Percentiles rank a stretch among this genome's conserved stretches.
phyloP scores from a whole-genome alignment of 2,329 filamentous ascomycete genomes.

The Aspergillus novofumigatus region DNA sequence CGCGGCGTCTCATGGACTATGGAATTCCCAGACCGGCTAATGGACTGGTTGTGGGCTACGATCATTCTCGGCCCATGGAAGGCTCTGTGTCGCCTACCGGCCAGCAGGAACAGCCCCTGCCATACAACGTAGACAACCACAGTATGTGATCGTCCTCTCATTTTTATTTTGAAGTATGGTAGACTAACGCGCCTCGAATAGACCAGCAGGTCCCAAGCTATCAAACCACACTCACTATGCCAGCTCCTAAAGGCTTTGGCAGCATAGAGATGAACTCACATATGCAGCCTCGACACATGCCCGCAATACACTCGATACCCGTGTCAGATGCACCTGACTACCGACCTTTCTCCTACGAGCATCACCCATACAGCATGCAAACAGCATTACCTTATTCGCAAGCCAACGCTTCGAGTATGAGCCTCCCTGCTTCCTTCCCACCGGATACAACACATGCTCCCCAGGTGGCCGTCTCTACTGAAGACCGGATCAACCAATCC shows the following conservation, averaged over 20 bases:
- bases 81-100: conserved; percentile 33
- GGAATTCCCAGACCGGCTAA: conserved; percentile 20
- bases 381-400: conserved; percentile 29
- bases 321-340: conserved; percentile 34
- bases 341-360: conserved; percentile 28
- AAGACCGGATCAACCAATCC: conserved; percentile 22
- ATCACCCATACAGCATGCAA: conserved; percentile 24
- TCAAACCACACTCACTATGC: conserved; percentile 24
- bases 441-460: conserved; percentile 22
- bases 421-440: conserved; percentile 31
- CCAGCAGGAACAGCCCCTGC: conserved; percentile 21
- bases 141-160: conserved; percentile 15
- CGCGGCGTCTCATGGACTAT: conserved; percentile 28
- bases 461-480: conserved; percentile 13
- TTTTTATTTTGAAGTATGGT: not conserved
- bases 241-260: conserved; percentile 22
- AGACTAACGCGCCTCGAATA: conserved; percentile 7
- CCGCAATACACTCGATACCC: conserved; percentile 27
- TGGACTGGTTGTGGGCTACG: conserved; percentile 26
- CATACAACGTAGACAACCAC: conserved; percentile 26
- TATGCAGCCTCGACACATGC: conserved; percentile 24
- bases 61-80: conserved; percentile 27
- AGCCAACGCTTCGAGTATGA: conserved; percentile 32
- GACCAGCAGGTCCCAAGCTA: conserved; percentile 28
- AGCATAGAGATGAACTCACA: conserved; percentile 25